Evolutionary conservation across 2,329 filamentous ascomycete genomes (phyloP), one percentile per base, ranked within the genome.

Genomic region (Aspergillus pseudonomiae): DNA sequence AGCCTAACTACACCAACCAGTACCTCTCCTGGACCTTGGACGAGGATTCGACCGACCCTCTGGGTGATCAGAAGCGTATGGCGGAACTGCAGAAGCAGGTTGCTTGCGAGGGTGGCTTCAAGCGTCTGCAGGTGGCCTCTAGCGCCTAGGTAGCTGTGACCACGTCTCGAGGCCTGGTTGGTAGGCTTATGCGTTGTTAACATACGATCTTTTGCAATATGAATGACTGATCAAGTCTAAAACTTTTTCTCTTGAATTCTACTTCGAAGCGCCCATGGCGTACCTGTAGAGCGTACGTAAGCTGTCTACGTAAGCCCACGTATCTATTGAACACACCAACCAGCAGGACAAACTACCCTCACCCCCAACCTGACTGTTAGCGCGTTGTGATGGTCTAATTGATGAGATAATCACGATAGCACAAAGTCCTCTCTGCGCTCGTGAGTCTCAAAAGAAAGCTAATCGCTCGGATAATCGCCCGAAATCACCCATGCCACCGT

Each of bases 41-140:
- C 43, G 81, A 76, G 0, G 90, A 92, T 57, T 90, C 89, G 0
- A 75, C 77, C 48, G 90, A 93, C 75, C 91, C 90, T 0, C 83
- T 79, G 1, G 89, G 88, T 12, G 90, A 93, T 71, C 90, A 93
- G 85, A 91, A 90, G 85, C 84, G 85, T 45, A 93, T 93, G 88
- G 87, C 83, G 4, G 82, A 83, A 69, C 78, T 93, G 70, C 91
- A 93, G 82, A 83, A 88, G 77, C 82, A 87, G 61, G 85, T 93
- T 66, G 88, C 89, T 56, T 78, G 77, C 48, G 79, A 85, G 46
- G 91, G 91, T 50, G 90, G 91, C 3, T 93, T 77, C 63, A 74
- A 73, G 68, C 73, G 79, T 34, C 62, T 80, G 56, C 68, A 73
- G 53, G 70, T 75, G 32, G 60, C 70, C 56, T 69, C 68, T 57